Conservation (phyloP, 768 basidiomycete species). For the Leccinum uliginosum region DNA sequence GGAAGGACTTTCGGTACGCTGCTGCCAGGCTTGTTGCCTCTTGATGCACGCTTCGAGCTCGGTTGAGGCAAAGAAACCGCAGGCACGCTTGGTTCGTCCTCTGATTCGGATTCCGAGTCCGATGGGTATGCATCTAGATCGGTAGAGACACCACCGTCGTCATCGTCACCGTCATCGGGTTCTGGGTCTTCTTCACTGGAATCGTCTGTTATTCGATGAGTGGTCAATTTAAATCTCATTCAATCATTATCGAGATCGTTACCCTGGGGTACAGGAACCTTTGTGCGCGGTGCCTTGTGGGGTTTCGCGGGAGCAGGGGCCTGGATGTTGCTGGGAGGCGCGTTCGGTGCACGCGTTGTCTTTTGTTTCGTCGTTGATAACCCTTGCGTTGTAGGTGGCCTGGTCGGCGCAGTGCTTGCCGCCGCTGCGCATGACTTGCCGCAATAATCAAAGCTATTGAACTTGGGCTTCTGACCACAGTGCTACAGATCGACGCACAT, state of each 20-base stretch:
- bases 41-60: constrained; percentile 5
- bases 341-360: constrained; percentile 5
- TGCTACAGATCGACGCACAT: constrained; percentile 27
- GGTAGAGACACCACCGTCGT: constrained; percentile 18
- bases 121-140: constrained; percentile 32
- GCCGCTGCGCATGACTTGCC: constrained; percentile 58
- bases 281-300: constrained; percentile 14
- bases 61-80: constrained; percentile 6
- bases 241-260: constrained; percentile 8
- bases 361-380: constrained; percentile 19
- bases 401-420: constrained; percentile 32
- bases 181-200: constrained; percentile 25
- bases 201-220: constrained; percentile 15
- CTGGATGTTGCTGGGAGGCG: constrained; percentile 6
- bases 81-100: constrained; percentile 17
- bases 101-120: constrained; percentile 24
- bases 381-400: constrained; percentile 14
- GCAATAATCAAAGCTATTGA: constrained; percentile 56
- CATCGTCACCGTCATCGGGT: constrained; percentile 22
- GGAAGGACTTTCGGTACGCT: constrained; percentile 1
- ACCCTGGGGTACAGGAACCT: constrained; percentile 18
- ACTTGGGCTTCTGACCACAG: constrained; percentile 62
- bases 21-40: constrained; percentile 10
- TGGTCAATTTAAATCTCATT: constrained; percentile 10
- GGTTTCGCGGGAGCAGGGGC: constrained; percentile 7